These are phyloP conservation scores for Cladosporium sp. DNA, from an alignment of 2,329 filamentous ascomycete species.

Conservation along the genomic window DNA sequence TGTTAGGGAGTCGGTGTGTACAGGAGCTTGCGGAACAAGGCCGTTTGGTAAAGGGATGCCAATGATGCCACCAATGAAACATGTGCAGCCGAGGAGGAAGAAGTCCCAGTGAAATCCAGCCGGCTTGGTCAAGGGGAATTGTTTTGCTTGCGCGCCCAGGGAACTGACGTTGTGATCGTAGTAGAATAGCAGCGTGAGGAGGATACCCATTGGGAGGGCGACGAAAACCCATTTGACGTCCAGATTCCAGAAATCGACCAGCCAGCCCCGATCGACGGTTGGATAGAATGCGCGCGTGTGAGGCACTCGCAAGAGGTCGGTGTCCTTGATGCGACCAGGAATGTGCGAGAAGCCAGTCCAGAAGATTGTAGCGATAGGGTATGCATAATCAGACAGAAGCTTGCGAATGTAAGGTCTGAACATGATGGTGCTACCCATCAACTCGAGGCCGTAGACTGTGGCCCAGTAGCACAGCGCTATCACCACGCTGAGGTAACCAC, in stretches of 20 bases:
- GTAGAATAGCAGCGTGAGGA: conserved; percentile 51
- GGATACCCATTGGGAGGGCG: conserved; percentile 47
- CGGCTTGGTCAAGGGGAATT: conserved; percentile 52
- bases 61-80: conserved; percentile 50
- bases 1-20: conserved; percentile 50
- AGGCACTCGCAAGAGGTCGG: conserved; percentile 38
- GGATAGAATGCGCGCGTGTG: conserved; percentile 43
- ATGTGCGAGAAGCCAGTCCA: conserved; percentile 52
- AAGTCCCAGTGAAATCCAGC: conserved; percentile 58
- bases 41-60: conserved; percentile 54
- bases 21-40: conserved; percentile 54
- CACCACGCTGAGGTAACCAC: conserved; percentile 45
- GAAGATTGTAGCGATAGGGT: conserved; percentile 47
- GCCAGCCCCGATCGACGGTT: conserved; percentile 40
- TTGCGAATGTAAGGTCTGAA: conserved; percentile 41
- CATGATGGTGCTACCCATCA: conserved; percentile 40
- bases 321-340: conserved; percentile 39
- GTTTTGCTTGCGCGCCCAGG: conserved; percentile 50
- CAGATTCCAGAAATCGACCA: conserved; percentile 50
- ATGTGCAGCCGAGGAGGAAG: conserved; percentile 52
- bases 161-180: conserved; percentile 53
- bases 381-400: conserved; percentile 48
- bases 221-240: conserved; percentile 49
- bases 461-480: conserved; percentile 49
- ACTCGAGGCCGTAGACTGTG: conserved; percentile 46